Conservation (phyloP, 2,329 filamentous ascomycete genomes). For the Phialophora chinensis region DNA sequence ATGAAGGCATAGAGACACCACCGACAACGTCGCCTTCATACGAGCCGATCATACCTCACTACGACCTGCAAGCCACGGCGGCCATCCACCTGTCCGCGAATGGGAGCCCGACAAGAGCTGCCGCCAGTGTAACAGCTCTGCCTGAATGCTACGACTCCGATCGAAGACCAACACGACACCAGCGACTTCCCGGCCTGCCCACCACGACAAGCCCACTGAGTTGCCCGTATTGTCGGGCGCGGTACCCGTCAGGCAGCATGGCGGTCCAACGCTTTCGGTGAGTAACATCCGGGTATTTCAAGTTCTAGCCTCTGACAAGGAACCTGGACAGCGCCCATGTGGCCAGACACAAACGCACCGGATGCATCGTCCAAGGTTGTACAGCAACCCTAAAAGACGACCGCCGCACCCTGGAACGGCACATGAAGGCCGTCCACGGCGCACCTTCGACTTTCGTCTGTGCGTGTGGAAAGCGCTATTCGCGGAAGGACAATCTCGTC, state of each 20-base stretch:
- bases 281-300: background rate
- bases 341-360: background rate
- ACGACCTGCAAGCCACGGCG: too few species aligned
- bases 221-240: background rate
- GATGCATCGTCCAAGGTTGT: background rate
- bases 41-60: too few species aligned
- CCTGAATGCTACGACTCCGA: too few species aligned
- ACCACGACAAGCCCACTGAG: background rate
- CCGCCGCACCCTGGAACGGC: constrained; percentile 4
- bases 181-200: background rate
- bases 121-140: too few species aligned
- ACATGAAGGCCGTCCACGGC: constrained; percentile 1
- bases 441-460: background rate
- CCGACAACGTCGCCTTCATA: too few species aligned
- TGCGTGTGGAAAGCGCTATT: constrained; percentile 4
- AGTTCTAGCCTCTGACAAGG: background rate
- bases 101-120: too few species aligned
- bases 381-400: background rate
- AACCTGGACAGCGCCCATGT: background rate
- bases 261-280: constrained; percentile 6
- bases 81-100: too few species aligned
- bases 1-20: too few species aligned
- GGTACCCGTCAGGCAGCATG: background rate
- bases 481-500: constrained; percentile 10
- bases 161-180: too few species aligned